Base-by-base conservation (phyloP, 2,329 filamentous ascomycete species). In the Ophiostoma australiae region DNA sequence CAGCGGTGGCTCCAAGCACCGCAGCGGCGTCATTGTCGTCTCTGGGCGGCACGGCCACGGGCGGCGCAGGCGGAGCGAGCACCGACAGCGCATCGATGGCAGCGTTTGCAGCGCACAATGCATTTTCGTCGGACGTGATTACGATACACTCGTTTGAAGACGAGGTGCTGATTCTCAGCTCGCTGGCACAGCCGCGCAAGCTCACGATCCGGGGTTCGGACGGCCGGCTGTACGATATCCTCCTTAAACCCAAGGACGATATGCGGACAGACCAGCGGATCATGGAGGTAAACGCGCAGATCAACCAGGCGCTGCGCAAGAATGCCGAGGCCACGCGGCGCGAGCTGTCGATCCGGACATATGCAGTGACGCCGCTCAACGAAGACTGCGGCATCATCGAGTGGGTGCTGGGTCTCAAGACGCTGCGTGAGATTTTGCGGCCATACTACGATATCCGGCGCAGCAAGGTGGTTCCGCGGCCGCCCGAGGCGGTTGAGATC, bases 261-360 rank as follows among this genome's bases (percentile, higher is more conserved):
- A 86, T 99, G 33, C 91, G 95, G 69, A 99, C 97, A 75, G 96
- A 99, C 77, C 94, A 98, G 79, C 92, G 95, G 69, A 88, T 99
- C 27, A 99, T 99, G 94, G 96, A 99, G 78, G 99, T 99, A 84
- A 99, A 98, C 78, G 89, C 91, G 66, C 95, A 98, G 87, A 98
- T 99, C 82, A 99, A 99, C 78, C 87, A 95, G 72, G 93, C 94
- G 2, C 82, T 99, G 71, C 97, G 97, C 78, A 89, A 91, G 73
- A 94, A 98, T 76, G 90, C 94, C 1, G 94, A 97, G 78, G 92
- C 93, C 20, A 96, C 92, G 79, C 91, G 92, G 78, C 88, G 95
- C 20, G 91, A 95, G 74, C 85, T 99, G 70, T 97, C 97, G 79
- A 97, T 99, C 80, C 93, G 94, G 77, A 99, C 95, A 0, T 99